phyloP scores from a whole-genome alignment of 495 filamentous ascomycete species.

The Penicillium dipodomyicola region DNA sequence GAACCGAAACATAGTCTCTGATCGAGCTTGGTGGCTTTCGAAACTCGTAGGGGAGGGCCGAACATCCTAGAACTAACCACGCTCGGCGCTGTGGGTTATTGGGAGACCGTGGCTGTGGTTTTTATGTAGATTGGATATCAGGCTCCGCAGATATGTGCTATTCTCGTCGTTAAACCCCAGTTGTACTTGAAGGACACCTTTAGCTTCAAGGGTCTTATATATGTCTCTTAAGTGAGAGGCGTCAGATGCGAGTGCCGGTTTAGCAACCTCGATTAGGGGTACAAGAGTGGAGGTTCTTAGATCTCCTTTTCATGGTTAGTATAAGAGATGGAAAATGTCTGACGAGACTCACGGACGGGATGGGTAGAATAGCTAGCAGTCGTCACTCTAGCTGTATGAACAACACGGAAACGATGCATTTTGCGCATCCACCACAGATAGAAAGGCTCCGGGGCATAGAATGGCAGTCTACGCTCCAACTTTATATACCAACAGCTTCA shows the following conservation, averaged over 20 bases:
- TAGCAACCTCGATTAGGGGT: not conserved
- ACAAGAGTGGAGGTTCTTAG: not conserved
- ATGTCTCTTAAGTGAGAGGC: not conserved
- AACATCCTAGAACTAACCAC: constrained; percentile 41
- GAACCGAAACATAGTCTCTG: constrained; percentile 36
- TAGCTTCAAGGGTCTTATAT: not conserved
- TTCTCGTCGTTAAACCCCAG: constrained; percentile 26
- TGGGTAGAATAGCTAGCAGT: not conserved
- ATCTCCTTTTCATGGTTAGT: not conserved
- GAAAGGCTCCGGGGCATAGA: not conserved
- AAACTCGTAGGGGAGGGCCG: constrained; percentile 18
- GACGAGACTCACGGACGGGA: not conserved
- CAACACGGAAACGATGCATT: not conserved
- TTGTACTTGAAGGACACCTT: constrained; percentile 29
- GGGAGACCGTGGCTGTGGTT: constrained; percentile 32
- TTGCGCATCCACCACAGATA: not conserved
- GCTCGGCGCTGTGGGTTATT: constrained; percentile 34
- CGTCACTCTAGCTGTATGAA: not conserved
- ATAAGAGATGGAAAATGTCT: rapidly evolving
- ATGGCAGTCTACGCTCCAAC: not conserved
- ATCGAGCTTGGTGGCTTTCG: constrained; percentile 31
- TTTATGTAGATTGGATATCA: constrained; percentile 30
- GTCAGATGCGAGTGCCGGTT: not conserved
- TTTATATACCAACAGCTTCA: not conserved
- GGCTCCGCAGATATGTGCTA: constrained; percentile 28